phyloP scores from a whole-genome alignment of 495 filamentous ascomycete species.

The Xylaria castorea region DNA sequence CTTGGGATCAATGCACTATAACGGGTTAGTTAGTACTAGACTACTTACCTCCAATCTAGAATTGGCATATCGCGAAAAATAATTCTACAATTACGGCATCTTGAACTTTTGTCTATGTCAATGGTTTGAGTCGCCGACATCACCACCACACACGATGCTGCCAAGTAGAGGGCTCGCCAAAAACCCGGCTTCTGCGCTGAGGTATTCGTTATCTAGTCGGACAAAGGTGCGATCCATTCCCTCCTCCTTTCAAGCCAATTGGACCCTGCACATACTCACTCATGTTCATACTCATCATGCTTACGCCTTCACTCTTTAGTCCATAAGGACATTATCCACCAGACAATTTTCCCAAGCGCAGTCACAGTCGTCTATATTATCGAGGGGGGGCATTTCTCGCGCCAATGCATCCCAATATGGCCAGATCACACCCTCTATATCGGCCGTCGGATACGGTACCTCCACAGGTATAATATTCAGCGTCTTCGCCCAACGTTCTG shows the following conservation, averaged over 20 bases:
- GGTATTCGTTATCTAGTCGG: slow-evolving; percentile 39
- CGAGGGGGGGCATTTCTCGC: slow-evolving; percentile 10
- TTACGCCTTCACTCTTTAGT: slow-evolving; percentile 34
- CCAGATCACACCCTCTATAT: not conserved
- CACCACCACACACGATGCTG: slow-evolving; percentile 48
- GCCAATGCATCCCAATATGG: not conserved
- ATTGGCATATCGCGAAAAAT: slow-evolving; percentile 15
- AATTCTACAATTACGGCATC: not conserved
- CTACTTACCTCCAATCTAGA: no score
- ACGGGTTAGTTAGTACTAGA: not conserved
- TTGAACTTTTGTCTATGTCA: not conserved
- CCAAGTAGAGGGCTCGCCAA: slow-evolving; percentile 59
- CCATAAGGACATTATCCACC: slow-evolving; percentile 33
- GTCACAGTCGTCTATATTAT: slow-evolving; percentile 25
- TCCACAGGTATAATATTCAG: slow-evolving; percentile 27
- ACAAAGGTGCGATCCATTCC: slow-evolving; percentile 36
- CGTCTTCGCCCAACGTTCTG: slow-evolving; percentile 40
- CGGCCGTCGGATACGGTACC: slow-evolving; percentile 13
- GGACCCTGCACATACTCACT: not conserved
- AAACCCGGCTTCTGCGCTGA: slow-evolving; percentile 50
- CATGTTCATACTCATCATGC: slow-evolving; percentile 15
- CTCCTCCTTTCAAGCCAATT: slow-evolving; percentile 14
- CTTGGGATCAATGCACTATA: not conserved
- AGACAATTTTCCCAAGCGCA: slow-evolving; percentile 36
- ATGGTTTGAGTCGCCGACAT: slow-evolving; percentile 7